Evolutionary conservation across 345 rosid species (phyloP).

Genomic region (Rhodamnia argentea): DNA sequence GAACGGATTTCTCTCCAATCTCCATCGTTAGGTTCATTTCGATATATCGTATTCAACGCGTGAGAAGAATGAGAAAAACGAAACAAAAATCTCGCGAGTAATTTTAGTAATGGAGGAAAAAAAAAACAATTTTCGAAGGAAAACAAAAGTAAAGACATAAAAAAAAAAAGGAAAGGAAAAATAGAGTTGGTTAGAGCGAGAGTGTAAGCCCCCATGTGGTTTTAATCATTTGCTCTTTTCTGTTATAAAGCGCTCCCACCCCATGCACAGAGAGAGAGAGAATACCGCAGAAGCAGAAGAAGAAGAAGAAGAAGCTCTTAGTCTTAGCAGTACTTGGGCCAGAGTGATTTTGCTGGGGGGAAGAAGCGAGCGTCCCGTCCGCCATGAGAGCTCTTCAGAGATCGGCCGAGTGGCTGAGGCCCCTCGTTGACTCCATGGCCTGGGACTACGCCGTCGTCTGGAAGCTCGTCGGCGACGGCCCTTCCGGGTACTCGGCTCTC

Average conservation of each 20-base stretch:
- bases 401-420: conserved; percentile 61
- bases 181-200: background rate
- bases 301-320: background rate
- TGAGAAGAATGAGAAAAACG: background rate
- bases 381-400: conserved; percentile 40
- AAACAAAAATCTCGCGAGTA: background rate
- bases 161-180: background rate
- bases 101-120: background rate
- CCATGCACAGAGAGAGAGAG: background rate
- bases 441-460: conserved; percentile 89
- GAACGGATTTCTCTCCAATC: too few species aligned
- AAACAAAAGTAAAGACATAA: background rate
- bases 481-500: conserved; percentile 40
- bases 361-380: background rate
- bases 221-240: background rate
- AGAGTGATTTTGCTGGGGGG: too few species aligned
- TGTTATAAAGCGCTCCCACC: background rate
- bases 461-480: conserved; percentile 61
- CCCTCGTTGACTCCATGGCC: conserved; percentile 41
- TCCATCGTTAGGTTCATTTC: too few species aligned
- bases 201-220: background rate
- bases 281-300: background rate
- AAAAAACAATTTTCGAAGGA: background rate
- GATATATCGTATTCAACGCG: too few species aligned
- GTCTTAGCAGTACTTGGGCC: background rate